phyloP scores from a whole-genome alignment of 2,329 filamentous ascomycete genomes.

The Botrytis tulipae region DNA sequence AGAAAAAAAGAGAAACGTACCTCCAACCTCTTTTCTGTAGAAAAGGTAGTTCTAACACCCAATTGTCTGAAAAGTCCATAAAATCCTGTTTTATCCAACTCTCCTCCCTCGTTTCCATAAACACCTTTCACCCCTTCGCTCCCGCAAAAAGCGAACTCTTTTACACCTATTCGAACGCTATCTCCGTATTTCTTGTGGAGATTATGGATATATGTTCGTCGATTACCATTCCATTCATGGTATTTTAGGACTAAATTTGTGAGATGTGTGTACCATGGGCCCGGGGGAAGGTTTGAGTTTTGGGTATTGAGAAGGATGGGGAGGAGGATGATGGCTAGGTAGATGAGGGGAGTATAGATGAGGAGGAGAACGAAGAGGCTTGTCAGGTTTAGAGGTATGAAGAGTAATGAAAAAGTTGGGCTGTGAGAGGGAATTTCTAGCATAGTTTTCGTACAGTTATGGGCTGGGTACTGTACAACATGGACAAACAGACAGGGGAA shows the following conservation, averaged over 20 bases:
- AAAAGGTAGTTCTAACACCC: conserved; percentile 41
- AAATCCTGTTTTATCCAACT: conserved; percentile 58
- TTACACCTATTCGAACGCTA: conserved; percentile 55
- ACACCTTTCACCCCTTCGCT: conserved; percentile 59
- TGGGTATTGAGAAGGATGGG: not conserved
- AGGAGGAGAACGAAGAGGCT: no score
- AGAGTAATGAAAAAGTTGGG: no score
- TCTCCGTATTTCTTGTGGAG: conserved; percentile 57
- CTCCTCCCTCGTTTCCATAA: conserved; percentile 44
- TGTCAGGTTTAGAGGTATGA: no score
- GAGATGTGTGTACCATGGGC: conserved; percentile 30
- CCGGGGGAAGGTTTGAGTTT: conserved; percentile 26
- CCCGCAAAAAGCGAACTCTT: conserved; percentile 59
- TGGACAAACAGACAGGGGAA: no score
- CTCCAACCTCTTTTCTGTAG: conserved; percentile 36
- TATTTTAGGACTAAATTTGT: conserved; percentile 30
- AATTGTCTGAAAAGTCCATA: conserved; percentile 61
- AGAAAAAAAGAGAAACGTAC: conserved; percentile 24
- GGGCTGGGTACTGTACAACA: no score
- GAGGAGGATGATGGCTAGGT: not conserved
- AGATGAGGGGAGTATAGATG: not conserved
- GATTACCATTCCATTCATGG: conserved; percentile 52
- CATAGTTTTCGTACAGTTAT: no score
- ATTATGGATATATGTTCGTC: conserved; percentile 54
- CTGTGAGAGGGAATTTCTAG: no score